A percentile compares a stretch with the other conserved stretches of the same genome.
Evolutionary conservation across 306 rosid genomes (phyloP).

Genomic region (Urtica urens): DNA sequence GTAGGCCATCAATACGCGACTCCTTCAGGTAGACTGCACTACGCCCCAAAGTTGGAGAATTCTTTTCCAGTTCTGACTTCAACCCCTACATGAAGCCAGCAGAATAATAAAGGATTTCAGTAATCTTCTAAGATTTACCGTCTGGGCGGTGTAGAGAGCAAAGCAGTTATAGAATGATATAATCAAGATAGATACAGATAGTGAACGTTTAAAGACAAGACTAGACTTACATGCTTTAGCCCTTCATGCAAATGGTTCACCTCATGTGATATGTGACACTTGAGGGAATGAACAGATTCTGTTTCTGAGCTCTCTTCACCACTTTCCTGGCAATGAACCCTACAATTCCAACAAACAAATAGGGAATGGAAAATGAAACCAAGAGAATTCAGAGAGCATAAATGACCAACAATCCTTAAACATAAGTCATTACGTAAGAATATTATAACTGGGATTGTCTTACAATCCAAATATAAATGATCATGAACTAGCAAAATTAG

Average conservation of each 20-base stretch:
- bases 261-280: conserved; percentile 97
- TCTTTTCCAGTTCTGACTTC: conserved; percentile 93
- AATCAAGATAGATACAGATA: not conserved
- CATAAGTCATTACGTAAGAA: not conserved
- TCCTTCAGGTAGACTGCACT: conserved; percentile 83
- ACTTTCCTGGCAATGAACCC: conserved; percentile 91
- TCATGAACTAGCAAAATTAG: not conserved
- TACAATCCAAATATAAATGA: too few relatives aligned
- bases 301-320: conserved; percentile 95
- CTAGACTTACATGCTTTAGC: conserved; percentile 73
- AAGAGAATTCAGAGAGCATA: conserved; percentile 6
- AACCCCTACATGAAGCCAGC: conserved; percentile 45
- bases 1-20: conserved; percentile 83
- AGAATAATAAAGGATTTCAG: not conserved
- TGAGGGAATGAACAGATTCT: conserved; percentile 89
- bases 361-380: conserved; percentile 16
- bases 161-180: not conserved
- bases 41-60: conserved; percentile 78
- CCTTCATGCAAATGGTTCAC: conserved; percentile 99
- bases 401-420: not conserved
- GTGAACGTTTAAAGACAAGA: not conserved
- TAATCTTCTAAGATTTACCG: too few relatives aligned
- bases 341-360: conserved; percentile 25
- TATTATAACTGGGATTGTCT: too few relatives aligned
- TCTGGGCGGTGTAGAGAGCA: too few relatives aligned